A percentile compares a stretch with the other conserved stretches of the same genome.
phyloP scores from a whole-genome alignment of 495 filamentous ascomycete species.

The Talaromyces proteolyticus region DNA sequence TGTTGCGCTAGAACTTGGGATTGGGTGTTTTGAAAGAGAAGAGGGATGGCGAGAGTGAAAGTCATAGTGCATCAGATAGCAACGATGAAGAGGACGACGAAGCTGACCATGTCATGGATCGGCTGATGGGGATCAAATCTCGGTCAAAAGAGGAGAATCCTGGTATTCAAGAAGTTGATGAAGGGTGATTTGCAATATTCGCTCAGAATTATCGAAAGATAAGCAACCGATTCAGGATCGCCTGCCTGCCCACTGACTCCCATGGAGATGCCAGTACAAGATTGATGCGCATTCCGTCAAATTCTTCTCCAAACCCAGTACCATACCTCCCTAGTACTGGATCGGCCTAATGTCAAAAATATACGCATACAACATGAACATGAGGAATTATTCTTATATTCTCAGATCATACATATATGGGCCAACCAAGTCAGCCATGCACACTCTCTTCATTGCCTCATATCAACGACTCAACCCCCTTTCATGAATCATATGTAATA shows the following conservation, averaged over 20 bases:
- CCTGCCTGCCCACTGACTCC: too few species aligned
- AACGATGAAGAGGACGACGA: neutral
- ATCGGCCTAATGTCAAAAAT: too few species aligned
- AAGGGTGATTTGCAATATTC: slow-evolving; percentile 18
- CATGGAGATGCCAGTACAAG: too few species aligned
- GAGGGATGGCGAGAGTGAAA: slow-evolving; percentile 14
- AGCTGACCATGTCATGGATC: slow-evolving; percentile 25
- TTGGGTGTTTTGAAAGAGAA: slow-evolving; percentile 48
- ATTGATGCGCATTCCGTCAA: too few species aligned
- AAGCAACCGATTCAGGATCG: too few species aligned
- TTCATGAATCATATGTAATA: neutral
- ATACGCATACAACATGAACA: too few species aligned
- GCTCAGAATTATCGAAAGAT: too few species aligned
- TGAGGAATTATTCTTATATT: neutral
- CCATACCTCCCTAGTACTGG: too few species aligned
- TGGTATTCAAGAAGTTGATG: slow-evolving; percentile 35
- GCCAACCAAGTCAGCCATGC: neutral
- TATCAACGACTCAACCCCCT: neutral
- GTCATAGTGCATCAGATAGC: slow-evolving; percentile 1
- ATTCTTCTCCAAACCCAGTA: too few species aligned
- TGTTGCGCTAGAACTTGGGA: slow-evolving; percentile 45
- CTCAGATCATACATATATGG: neutral
- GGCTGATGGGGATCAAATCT: slow-evolving; percentile 26
- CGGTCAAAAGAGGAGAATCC: slow-evolving; percentile 25
- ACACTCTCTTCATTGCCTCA: neutral